Percentiles rank a stretch among this genome's conserved stretches.
phyloP scores from a whole-genome alignment of 2,329 filamentous ascomycete genomes.

The Pseudocercospora ulei region DNA sequence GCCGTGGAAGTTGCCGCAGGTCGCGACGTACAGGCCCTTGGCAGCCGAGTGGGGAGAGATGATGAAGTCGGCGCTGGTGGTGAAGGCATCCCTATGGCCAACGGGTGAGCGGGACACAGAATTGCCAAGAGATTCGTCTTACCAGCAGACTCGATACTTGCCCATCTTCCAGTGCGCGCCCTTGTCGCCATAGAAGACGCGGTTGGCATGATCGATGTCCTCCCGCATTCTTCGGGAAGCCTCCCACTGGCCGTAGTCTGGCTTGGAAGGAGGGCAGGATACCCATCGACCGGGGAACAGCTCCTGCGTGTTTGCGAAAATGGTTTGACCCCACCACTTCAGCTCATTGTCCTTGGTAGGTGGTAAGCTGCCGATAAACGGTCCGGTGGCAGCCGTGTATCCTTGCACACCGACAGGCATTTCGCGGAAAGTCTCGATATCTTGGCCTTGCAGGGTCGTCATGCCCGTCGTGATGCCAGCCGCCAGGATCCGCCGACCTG shows the following conservation, averaged over 20 bases:
- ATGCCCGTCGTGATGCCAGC: slow-evolving; percentile 47
- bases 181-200: slow-evolving; percentile 51
- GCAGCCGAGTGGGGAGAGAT: slow-evolving; percentile 40
- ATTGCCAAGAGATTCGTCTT: slow-evolving; percentile 27
- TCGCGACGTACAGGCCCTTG: slow-evolving; percentile 39
- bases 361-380: slow-evolving; percentile 65
- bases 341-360: slow-evolving; percentile 42
- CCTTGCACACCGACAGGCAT: slow-evolving; percentile 43
- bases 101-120: slow-evolving; percentile 6
- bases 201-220: slow-evolving; percentile 50
- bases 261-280: slow-evolving; percentile 48
- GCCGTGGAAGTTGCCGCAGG: slow-evolving; percentile 39
- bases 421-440: slow-evolving; percentile 34
- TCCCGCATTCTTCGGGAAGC: slow-evolving; percentile 48
- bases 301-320: slow-evolving; percentile 50
- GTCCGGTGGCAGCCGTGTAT: slow-evolving; percentile 65
- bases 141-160: slow-evolving; percentile 60
- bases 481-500: slow-evolving; percentile 47
- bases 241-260: slow-evolving; percentile 56
- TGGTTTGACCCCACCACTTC: slow-evolving; percentile 55
- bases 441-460: slow-evolving; percentile 38
- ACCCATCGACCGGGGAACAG: slow-evolving; percentile 46
- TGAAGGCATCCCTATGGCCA: slow-evolving; percentile 53
- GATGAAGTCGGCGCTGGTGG: slow-evolving; percentile 47
- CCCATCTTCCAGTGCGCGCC: slow-evolving; percentile 50